phyloP scores from a whole-genome alignment of 805 yeast genomes.

The Candida vaughaniae region DNA sequence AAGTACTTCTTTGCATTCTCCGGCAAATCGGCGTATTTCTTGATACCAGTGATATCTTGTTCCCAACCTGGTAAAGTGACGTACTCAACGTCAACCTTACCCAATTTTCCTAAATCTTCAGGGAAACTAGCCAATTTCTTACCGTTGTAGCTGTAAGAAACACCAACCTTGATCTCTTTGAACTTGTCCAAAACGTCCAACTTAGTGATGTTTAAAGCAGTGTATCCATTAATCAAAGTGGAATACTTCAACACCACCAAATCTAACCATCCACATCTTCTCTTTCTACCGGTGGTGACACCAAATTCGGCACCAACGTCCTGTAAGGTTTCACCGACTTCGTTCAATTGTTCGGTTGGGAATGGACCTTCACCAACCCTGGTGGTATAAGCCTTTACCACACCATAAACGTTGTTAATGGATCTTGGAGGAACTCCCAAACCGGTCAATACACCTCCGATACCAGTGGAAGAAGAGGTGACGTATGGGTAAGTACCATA shows the following conservation, averaged over 20 bases:
- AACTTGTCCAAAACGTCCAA: conserved; percentile 92
- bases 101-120: conserved; percentile 80
- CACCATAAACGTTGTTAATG: conserved; percentile 84
- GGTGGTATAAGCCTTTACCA: conserved; percentile 97
- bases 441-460: conserved; percentile 98
- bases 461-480: conserved; percentile 92
- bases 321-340: conserved; percentile 82
- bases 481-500: conserved; percentile 98
- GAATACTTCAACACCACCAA: conserved; percentile 92
- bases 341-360: conserved; percentile 95
- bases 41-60: conserved; percentile 70
- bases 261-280: conserved; percentile 99
- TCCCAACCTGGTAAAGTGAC: conserved; percentile 95
- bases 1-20: conserved; percentile 83
- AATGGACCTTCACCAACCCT: conserved; percentile 99
- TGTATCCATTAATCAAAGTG: conserved; percentile 90
- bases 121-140: conserved; percentile 80
- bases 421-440: conserved; percentile 91
- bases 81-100: conserved; percentile 89
- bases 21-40: conserved; percentile 76
- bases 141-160: conserved; percentile 79
- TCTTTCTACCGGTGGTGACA: conserved; percentile 97
- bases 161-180: conserved; percentile 84
- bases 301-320: conserved; percentile 93
- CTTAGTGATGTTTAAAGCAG: conserved; percentile 90